These are phyloP conservation scores for Herpetomonas tarakana DNA, from an alignment of 208 protist genomes.

Conservation along the genomic window DNA sequence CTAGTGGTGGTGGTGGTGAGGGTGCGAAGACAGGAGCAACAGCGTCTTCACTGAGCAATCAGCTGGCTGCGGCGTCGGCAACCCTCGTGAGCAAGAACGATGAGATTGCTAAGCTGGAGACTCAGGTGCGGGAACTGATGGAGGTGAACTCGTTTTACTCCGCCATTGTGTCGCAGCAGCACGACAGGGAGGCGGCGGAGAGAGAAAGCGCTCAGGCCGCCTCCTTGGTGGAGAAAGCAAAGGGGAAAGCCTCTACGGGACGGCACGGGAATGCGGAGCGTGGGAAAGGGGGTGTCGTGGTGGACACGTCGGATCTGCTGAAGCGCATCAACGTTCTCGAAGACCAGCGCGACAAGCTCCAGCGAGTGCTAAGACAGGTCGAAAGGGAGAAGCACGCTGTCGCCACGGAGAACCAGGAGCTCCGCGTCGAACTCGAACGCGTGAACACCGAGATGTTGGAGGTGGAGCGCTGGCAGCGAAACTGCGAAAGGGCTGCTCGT, in stretches of 20 bases:
- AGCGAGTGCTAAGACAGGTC: slow-evolving; percentile 26
- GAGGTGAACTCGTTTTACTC: slow-evolving; percentile 84
- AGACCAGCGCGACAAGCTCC: slow-evolving; percentile 37
- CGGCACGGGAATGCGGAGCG: background rate
- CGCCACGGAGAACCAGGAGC: slow-evolving; percentile 25
- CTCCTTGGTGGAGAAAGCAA: too few relatives aligned
- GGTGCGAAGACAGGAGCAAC: background rate
- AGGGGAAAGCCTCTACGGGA: background rate
- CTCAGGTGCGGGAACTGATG: slow-evolving; percentile 62
- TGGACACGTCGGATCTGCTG: slow-evolving; percentile 13
- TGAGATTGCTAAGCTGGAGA: slow-evolving; percentile 55
- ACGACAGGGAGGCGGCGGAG: slow-evolving; percentile 65
- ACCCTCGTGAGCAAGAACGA: slow-evolving; percentile 41
- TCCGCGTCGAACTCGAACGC: slow-evolving; percentile 31
- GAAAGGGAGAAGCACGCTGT: slow-evolving; percentile 33
- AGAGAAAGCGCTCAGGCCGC: too few relatives aligned
- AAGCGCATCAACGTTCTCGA: slow-evolving; percentile 26
- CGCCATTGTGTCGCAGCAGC: slow-evolving; percentile 70
- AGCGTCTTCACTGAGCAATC: slow-evolving; percentile 3
- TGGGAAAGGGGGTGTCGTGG: background rate
- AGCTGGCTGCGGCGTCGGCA: slow-evolving; percentile 16
- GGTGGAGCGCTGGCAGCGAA: slow-evolving; percentile 26
- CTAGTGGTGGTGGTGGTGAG: too few relatives aligned
- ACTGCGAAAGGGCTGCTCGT: background rate
- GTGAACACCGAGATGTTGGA: slow-evolving; percentile 46